phyloP scores from a whole-genome alignment of 257 asterid species.

The Hygrophila difformis region DNA sequence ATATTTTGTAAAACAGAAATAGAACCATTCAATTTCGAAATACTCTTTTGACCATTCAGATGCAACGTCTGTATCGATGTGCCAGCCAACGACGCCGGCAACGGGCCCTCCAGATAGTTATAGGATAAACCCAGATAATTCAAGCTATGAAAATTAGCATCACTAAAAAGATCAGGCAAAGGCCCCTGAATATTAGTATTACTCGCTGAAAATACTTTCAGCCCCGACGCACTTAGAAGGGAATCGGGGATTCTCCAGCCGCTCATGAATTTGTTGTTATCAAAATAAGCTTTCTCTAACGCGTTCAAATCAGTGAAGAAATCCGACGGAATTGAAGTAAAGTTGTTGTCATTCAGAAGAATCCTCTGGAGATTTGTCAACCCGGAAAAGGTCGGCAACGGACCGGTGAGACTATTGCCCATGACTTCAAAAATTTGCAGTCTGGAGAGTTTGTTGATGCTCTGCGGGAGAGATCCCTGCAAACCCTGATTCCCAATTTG shows the following conservation, averaged over 20 bases:
- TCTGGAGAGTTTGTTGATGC: slow-evolving; percentile 34
- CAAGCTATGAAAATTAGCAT: slow-evolving; percentile 33
- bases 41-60: slow-evolving; percentile 46
- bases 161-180: slow-evolving; percentile 46
- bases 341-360: slow-evolving; percentile 39
- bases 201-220: slow-evolving; percentile 47
- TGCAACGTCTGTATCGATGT: slow-evolving; percentile 42
- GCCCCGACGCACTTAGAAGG: slow-evolving; percentile 29
- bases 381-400: slow-evolving; percentile 58
- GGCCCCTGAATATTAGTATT: slow-evolving; percentile 40
- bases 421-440: slow-evolving; percentile 46
- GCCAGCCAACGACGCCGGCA: slow-evolving; percentile 46
- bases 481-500: slow-evolving; percentile 50
- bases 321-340: slow-evolving; percentile 52
- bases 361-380: slow-evolving; percentile 32
- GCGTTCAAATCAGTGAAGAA: slow-evolving; percentile 68
- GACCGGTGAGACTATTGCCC: slow-evolving; percentile 39
- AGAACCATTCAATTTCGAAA: slow-evolving; percentile 38
- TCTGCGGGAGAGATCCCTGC: slow-evolving; percentile 47
- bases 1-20: slow-evolving; percentile 42
- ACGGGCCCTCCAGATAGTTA: slow-evolving; percentile 50
- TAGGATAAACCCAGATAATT: slow-evolving; percentile 29
- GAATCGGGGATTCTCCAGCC: slow-evolving; percentile 51
- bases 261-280: slow-evolving; percentile 34
- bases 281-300: slow-evolving; percentile 37